Conservation (phyloP, 371 early-diverging fungal genomes). For the Catenaria anguillulae region DNA sequence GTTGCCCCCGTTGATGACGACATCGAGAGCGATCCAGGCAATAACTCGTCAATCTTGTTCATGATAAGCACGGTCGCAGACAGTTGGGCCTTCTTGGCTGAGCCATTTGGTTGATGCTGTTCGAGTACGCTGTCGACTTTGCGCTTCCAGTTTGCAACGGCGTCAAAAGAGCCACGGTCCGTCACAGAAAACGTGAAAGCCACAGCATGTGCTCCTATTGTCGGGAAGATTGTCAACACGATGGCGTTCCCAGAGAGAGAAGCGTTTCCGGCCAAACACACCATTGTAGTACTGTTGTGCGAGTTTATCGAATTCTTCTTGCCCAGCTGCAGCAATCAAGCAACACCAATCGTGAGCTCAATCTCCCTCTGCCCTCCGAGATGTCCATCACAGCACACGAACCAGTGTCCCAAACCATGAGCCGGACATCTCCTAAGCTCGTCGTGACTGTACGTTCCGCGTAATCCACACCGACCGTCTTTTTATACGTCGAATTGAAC, state of each 20-base stretch:
- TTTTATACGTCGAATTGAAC: slow-evolving; percentile 16
- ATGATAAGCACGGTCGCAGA: slow-evolving; percentile 8
- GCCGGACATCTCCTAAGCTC: slow-evolving; percentile 1
- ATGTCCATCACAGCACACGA: no score
- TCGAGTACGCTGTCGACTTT: slow-evolving; percentile 10
- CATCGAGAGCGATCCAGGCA: background rate
- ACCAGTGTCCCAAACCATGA: slow-evolving; percentile 19
- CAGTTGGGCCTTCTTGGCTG: slow-evolving; percentile 11
- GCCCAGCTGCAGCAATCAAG: no score
- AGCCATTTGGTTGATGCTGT: slow-evolving; percentile 11
- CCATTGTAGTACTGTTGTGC: background rate
- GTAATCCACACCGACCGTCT: slow-evolving; percentile 21
- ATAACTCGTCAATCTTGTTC: slow-evolving; percentile 6
- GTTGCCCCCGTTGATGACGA: background rate
- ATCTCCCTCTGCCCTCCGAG: no score
- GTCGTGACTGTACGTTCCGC: slow-evolving; percentile 12
- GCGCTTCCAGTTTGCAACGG: slow-evolving; percentile 12
- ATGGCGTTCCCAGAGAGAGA: background rate
- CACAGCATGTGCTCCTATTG: slow-evolving; percentile 14
- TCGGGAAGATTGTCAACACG: background rate
- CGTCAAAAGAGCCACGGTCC: slow-evolving; percentile 15
- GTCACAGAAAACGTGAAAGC: slow-evolving; percentile 15
- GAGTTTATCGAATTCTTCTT: slow-evolving; percentile 6
- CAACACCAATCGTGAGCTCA: no score
- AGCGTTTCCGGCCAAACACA: no score